Base-by-base conservation (phyloP, 768 basidiomycete species). In the Erythrobasidium yunnanense region DNA sequence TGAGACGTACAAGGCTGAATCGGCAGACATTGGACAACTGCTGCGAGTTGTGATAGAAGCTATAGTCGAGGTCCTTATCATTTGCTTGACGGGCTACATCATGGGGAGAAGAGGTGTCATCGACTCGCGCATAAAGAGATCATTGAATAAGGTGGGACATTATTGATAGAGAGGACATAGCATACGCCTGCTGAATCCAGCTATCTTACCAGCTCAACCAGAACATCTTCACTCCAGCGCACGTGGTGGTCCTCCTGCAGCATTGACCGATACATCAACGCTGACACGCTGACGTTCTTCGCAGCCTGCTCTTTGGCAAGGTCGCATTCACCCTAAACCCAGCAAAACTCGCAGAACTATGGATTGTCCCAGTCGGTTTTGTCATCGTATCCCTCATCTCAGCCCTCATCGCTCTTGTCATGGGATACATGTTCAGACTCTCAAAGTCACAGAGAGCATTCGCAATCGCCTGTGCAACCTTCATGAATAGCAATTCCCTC, bases 311-410 rank as follows among this genome's bases (percentile, higher is more conserved):
- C 93, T 32, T 92, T 93, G 90, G 88, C 13, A 97, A 95, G 78
- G 90, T 97, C 22, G 93, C 92, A 0, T 93, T 92, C 78, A 88
- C 87, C 74, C 76, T 91, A 45, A 83, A 86, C 0, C 90, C 92
- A 74, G 85, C 81, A 47, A 90, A 89, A 79, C 78, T 91, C 11
- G 79, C 79, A 27, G 87, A 90, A 71, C 76, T 91, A 78, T 89
- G 87, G 87, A 80, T 88, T 35, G 50, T 68, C 4, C 52, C 53
- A 38, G 51, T 30, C n/a, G 29, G 62, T 30, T 96, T 97, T 75
- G 77, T 84, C 22, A 72, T 91, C 52, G 82, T 93, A 4, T 89
- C 88, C 0, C 69, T 73, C 1, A 78, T 85, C 13, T 92, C 89
- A 0, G 88, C 87, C 76, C 55, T 75, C 1, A 81, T 88, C 0